phyloP scores from a whole-genome alignment of 495 filamentous ascomycete species.

The Talaromyces ruber region DNA sequence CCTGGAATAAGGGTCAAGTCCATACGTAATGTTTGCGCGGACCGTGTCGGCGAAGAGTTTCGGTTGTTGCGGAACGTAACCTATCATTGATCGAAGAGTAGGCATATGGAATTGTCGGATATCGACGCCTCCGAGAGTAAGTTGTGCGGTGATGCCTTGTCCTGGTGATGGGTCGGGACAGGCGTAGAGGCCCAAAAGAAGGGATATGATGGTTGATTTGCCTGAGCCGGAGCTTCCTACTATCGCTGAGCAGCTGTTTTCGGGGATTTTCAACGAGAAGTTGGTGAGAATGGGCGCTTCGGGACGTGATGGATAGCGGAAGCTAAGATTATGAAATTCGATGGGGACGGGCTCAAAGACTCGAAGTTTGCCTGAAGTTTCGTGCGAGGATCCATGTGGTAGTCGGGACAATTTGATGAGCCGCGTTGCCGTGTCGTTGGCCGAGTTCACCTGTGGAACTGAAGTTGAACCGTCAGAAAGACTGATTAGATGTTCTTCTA shows the following conservation, averaged over 20 bases:
- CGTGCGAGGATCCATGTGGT: constrained; percentile 49
- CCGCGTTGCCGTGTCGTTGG: constrained; percentile 61
- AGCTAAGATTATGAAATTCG: constrained; percentile 47
- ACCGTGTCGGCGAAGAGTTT: constrained; percentile 70
- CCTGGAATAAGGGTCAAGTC: constrained; percentile 37
- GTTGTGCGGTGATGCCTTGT: constrained; percentile 9
- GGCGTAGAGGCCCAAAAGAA: constrained; percentile 62
- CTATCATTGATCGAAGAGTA: constrained; percentile 58
- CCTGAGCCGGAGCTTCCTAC: constrained; percentile 80
- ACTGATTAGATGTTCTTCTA: background rate
- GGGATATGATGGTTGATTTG: constrained; percentile 75
- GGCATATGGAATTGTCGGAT: constrained; percentile 49
- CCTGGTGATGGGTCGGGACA: background rate
- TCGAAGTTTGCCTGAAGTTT: constrained; percentile 39
- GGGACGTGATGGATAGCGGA: constrained; percentile 59
- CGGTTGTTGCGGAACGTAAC: constrained; percentile 70
- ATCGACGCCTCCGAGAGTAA: constrained; percentile 45
- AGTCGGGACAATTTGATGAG: constrained; percentile 66
- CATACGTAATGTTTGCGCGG: constrained; percentile 74
- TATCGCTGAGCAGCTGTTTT: constrained; percentile 59
- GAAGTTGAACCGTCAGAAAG: background rate
- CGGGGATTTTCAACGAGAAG: constrained; percentile 50
- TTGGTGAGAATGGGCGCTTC: constrained; percentile 44
- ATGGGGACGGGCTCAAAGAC: constrained; percentile 51
- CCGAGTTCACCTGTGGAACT: constrained; percentile 72